Base-by-base conservation (phyloP, 345 rosid species). In the Citrus australasica region DNA sequence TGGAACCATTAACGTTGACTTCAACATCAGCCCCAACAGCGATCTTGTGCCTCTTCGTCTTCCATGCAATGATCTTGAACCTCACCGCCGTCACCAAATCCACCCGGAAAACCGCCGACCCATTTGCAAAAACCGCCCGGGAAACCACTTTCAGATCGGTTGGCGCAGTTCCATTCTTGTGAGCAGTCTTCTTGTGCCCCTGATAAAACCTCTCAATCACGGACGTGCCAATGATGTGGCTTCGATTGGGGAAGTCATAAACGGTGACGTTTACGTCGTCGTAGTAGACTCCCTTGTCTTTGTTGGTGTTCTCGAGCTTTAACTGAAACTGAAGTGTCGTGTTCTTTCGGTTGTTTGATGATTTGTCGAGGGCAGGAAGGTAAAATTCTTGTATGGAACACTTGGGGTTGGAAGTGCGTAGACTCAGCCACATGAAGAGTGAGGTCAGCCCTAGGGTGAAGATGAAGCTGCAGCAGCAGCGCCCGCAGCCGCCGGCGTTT, bases 361-460 rank as follows among this genome's bases (percentile, higher is more conserved):
- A 72, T 60, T 14, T 80, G 82, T 90, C 28, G 77, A 92, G 89
- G 58, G 93, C 87, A 17, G 98, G 92, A 64, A 95, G 72, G 85
- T 87, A 87, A 61, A 95, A 83, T 1, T 40, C 5, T 1, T 80
- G 24, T 56, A 95, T 83, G 16, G 79, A 81, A 79, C 91, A 86
- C 73, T 83, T 84, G 10, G 98, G 98, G n/a, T 83, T 82, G 32
- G 88, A 67, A 30, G 91, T 27, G 6, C 93, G 92, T n/a, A 92
- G 79, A 48, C 90, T 86, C 1, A 93, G 91, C 99, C 99, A 93
- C 78, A 95, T 5, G 82, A 92, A 89, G 21, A 95, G 89, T 27
- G 88, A 79, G 24, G 97, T 83, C 19, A 95, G 69, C 53, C 97
- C 97, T 35, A 81, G 77, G 6, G 88, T 84, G 83, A 95, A 71